A percentile compares a stretch with the other conserved stretches of the same genome.
Evolutionary conservation across 192 early-diverging fungal genomes (phyloP).

Genomic region (Diversispora eburnea): DNA sequence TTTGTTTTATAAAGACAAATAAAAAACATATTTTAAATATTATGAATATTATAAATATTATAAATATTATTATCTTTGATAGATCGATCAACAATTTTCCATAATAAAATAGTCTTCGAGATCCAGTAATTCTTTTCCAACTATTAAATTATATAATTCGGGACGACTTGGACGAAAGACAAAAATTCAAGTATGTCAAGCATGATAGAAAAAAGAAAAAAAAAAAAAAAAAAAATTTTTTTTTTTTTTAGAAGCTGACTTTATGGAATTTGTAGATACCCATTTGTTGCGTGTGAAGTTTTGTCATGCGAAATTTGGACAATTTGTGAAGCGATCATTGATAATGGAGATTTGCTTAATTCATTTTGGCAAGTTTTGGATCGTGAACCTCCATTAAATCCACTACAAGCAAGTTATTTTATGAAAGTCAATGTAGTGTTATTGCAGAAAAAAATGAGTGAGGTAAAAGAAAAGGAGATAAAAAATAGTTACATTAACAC

Average conservation of each 20-base stretch:
- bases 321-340: conserved; percentile 72
- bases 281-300: conserved; percentile 78
- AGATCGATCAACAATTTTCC: too few species aligned
- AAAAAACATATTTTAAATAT: too few species aligned
- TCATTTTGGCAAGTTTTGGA: conserved; percentile 86
- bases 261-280: conserved; percentile 55
- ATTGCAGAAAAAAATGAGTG: conserved; percentile 82
- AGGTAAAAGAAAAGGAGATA: conserved; percentile 45
- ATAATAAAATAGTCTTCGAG: conserved; percentile 56
- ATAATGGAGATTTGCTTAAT: conserved; percentile 69
- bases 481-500: neutral
- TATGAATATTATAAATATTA: neutral
- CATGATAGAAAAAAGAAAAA: neutral
- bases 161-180: conserved; percentile 78
- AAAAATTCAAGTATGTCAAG: conserved; percentile 67
- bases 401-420: conserved; percentile 86
- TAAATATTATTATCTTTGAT: neutral
- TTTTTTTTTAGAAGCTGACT: neutral
- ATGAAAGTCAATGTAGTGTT: conserved; percentile 85
- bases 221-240: neutral
- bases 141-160: conserved; percentile 81
- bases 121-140: conserved; percentile 68
- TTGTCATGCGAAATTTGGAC: conserved; percentile 73
- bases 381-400: conserved; percentile 66
- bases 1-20: too few species aligned